Evolutionary conservation across 148 eudicot species (phyloP), one percentile per base, ranked within the genome.

Genomic region (Cornus kousa): DNA sequence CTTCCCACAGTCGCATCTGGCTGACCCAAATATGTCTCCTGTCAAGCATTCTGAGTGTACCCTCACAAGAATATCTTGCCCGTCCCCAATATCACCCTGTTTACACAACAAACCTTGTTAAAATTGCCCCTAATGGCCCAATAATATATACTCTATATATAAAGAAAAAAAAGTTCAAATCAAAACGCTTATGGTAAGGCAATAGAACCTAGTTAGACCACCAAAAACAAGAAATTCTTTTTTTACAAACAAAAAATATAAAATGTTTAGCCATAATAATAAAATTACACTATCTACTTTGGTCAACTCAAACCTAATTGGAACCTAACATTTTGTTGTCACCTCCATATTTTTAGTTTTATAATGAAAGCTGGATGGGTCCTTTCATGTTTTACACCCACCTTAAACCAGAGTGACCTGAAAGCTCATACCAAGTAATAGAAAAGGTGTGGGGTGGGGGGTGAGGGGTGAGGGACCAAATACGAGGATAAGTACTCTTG

Each of bases 11-110:
- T 91, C 92, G 17, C 94, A 91, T 80, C 94, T 89, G 43, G 92
- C 89, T 0, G 94, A 91, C 14, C 92, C 90, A 67, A 87, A 89
- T 79, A 91, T 91, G 66, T 91, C 94, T 55, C 94, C 92, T 9
- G 94, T 91, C 5, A 89, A 86, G 79, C 94, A 91, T 79, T 91
- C 94, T 10, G 94, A 91, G 76, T 91, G 94, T 46, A 94, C 98
- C 83, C 98, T 85, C 71, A 94, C 98, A 10, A 94, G 91, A 74
- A 94, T 72, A 81, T 94, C 97, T 69, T 83, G 83, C 50, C 98
- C 98, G 77, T 94, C 92, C 32, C 95, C 97, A 68, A 92, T 88
- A 2, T 92, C 97, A 83, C 98, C 98, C 98, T 94, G 90, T 79
- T 71, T 55, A 68, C 67, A 76, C 39, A 37, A 76, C 55, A 67